These are phyloP conservation scores for Gastrodia elata DNA, from an alignment of 106 monocot genomes.

Conservation along the genomic window DNA sequence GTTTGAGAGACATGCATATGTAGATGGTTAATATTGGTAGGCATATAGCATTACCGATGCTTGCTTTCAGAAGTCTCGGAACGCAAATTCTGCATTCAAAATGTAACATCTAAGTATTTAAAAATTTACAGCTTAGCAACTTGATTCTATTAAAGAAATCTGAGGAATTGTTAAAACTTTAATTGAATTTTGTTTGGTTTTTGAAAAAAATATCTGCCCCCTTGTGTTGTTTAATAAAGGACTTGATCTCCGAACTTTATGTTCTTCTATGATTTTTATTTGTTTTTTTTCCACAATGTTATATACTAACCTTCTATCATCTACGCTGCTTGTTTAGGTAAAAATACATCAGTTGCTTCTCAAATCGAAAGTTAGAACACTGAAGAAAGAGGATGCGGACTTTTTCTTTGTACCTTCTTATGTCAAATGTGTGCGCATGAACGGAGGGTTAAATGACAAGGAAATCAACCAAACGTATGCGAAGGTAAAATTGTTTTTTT, in stretches of 20 bases:
- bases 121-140: no score
- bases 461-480: slow-evolving; percentile 92
- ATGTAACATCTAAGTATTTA: no score
- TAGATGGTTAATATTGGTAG: no score
- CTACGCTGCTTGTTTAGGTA: slow-evolving; percentile 36
- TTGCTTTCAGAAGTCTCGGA: no score
- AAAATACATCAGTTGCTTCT: slow-evolving; percentile 84
- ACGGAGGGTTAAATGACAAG: slow-evolving; percentile 86
- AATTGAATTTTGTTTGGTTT: no score
- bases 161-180: no score
- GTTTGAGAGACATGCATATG: no score
- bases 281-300: not conserved
- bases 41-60: no score
- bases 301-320: not conserved
- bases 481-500: slow-evolving; percentile 43
- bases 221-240: not conserved
- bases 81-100: no score
- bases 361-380: slow-evolving; percentile 69
- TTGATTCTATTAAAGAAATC: no score
- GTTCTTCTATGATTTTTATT: not conserved
- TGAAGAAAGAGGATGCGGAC: slow-evolving; percentile 85
- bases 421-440: slow-evolving; percentile 98
- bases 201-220: no score
- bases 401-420: slow-evolving; percentile 94
- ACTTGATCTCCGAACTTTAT: not conserved